Base-by-base conservation (phyloP, 164 flowering plant species). In the Umbellularia californica region DNA sequence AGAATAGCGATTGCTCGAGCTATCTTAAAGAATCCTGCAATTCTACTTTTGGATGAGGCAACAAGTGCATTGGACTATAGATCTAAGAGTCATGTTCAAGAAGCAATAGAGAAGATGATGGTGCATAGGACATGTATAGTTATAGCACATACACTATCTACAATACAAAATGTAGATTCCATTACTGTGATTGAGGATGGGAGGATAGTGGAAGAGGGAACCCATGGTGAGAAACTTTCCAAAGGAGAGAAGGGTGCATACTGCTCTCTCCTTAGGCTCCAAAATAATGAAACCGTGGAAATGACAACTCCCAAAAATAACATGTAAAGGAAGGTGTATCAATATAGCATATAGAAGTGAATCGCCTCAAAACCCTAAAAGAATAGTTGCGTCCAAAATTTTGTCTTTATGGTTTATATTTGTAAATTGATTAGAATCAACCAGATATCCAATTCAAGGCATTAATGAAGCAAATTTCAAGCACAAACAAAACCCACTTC, bases 1-100 rank as follows among this genome's bases (percentile, higher is more conserved):
- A 84, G 90, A 77, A 86, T 87, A 27, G 88, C 86, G 23, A 70
- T 87, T 27, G 88, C 90, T 62, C 78, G 89, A 28, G 90, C 90
- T 1, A 84, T 87, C 58, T 72, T 87, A 67, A 87, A 84, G 79
- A 82, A 82, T 66, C 90, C 90, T 1, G 71, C 80, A 23, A 82
- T 87, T 70, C 79, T 84, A 52, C 80, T 87, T 27, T 51, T 87
- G 68, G 90, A 87, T 51, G 87, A 87, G 75, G 87, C 90, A 27
- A 87, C 90, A 11, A 86, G 89, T 74, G 89, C 90, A 13, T 84
- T 87, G 11, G 90, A 85, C 65, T 83, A 85, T 50, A 69, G 72
- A 33, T 84, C 89, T 5, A 89, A 86, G 81, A 86, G 64, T 58
- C 58, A 81, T 17, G 90, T 88, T 33, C 88, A 84, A 78, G 88